Percentiles rank a stretch among this genome's conserved stretches.
phyloP scores from a whole-genome alignment of 805 yeast species.

The Saturnispora mendoncae region DNA sequence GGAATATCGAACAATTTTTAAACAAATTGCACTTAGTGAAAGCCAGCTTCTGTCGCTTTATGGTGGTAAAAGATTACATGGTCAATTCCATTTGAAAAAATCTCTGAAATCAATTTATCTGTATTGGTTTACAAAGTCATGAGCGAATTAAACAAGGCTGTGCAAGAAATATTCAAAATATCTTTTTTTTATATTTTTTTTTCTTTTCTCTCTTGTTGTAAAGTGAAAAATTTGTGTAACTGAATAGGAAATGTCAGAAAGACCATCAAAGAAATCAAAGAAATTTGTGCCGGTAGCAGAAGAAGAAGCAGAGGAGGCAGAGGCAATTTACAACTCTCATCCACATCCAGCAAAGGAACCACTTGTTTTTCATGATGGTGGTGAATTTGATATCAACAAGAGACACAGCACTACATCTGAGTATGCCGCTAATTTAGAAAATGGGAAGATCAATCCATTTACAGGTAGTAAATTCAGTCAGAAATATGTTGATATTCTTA shows the following conservation, averaged over 20 bases:
- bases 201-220: not conserved
- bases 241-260: conserved; percentile 22
- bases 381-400: conserved; percentile 46
- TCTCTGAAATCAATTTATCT: not conserved
- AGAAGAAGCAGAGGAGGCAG: conserved; percentile 59
- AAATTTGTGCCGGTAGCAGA: conserved; percentile 51
- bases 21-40: not conserved
- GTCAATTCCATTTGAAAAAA: not conserved
- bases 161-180: not conserved
- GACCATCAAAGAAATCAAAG: conserved; percentile 43
- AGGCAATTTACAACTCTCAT: conserved; percentile 41
- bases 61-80: not conserved
- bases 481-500: conserved; percentile 70
- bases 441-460: conserved; percentile 64
- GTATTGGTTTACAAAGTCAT: not conserved
- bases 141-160: not conserved
- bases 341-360: conserved; percentile 25
- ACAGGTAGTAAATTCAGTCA: conserved; percentile 55
- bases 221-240: not conserved
- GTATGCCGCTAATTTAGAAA: conserved; percentile 52
- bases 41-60: not conserved
- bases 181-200: conserved; percentile 1
- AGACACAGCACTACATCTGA: conserved; percentile 61
- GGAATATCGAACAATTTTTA: not conserved
- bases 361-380: conserved; percentile 51